These are phyloP conservation scores for Lindgomyces ingoldianus DNA, from an alignment of 495 filamentous ascomycete species.

Conservation along the genomic window DNA sequence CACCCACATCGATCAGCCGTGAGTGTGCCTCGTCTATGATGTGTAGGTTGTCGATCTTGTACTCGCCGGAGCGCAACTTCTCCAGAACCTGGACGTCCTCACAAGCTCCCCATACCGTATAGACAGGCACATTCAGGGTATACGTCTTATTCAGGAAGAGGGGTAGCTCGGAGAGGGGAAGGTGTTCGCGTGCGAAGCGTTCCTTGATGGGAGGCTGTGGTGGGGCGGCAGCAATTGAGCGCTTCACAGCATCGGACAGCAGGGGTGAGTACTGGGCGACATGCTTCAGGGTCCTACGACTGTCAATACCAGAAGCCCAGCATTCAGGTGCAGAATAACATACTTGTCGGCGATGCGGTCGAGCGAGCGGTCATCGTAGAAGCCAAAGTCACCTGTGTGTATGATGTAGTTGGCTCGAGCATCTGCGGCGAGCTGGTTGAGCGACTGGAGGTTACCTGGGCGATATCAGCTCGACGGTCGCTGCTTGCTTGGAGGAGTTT, in stretches of 20 bases:
- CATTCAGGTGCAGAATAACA: conserved; percentile 44
- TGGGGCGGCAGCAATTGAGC: conserved; percentile 69
- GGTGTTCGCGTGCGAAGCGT: conserved; percentile 72
- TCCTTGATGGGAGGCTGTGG: conserved; percentile 72
- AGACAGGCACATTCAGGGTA: conserved; percentile 92
- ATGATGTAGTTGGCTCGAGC: conserved; percentile 95
- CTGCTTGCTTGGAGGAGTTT: not conserved
- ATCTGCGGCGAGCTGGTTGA: conserved; percentile 93
- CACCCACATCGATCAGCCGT: conserved; percentile 87
- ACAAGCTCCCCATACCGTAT: conserved; percentile 98
- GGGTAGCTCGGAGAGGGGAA: conserved; percentile 95
- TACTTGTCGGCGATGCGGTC: conserved; percentile 99
- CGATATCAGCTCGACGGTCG: conserved; percentile 5
- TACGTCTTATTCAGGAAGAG: conserved; percentile 83
- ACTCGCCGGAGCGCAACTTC: conserved; percentile 96
- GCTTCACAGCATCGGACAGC: conserved; percentile 83
- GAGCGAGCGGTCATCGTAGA: conserved; percentile 94
- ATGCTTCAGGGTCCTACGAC: conserved; percentile 86
- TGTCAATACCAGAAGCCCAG: conserved; percentile 21
- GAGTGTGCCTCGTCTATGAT: conserved; percentile 98
- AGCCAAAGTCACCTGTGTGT: conserved; percentile 98
- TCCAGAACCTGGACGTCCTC: conserved; percentile 98
- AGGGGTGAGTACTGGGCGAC: conserved; percentile 98
- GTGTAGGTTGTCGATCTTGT: conserved; percentile 95
- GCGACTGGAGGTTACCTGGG: conserved; percentile 86